Evolutionary conservation across 2,329 filamentous ascomycete genomes (phyloP).

Genomic region (Furcasterigmium sp.): DNA sequence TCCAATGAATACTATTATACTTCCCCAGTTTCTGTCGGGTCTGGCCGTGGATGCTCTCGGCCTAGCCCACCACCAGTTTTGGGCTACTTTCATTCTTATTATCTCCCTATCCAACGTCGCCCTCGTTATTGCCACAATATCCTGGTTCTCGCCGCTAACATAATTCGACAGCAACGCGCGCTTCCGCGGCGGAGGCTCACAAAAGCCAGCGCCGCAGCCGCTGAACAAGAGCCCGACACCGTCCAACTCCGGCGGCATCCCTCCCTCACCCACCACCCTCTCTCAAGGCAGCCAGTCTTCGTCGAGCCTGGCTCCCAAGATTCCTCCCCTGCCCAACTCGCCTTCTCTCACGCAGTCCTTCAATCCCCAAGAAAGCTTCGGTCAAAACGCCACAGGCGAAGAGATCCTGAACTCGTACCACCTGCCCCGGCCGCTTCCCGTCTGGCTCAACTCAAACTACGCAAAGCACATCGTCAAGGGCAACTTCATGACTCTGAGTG

Average conservation of each 20-base stretch:
- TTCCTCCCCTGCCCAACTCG: conserved; percentile 58
- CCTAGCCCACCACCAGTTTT: neutral
- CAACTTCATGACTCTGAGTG: conserved; percentile 94
- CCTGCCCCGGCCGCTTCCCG: conserved; percentile 60
- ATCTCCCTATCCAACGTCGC: neutral
- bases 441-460: conserved; percentile 71
- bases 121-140: conserved; percentile 18
- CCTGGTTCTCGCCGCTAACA: conserved; percentile 16
- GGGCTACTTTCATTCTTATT: too few relatives aligned
- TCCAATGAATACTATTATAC: too few relatives aligned
- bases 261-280: conserved; percentile 38
- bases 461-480: conserved; percentile 90
- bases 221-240: conserved; percentile 45
- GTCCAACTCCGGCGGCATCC: conserved; percentile 38
- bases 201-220: conserved; percentile 38
- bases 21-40: neutral
- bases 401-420: conserved; percentile 56
- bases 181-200: conserved; percentile 46
- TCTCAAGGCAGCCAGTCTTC: conserved; percentile 47
- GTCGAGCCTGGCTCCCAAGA: conserved; percentile 47
- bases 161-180: conserved; percentile 44
- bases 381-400: conserved; percentile 42
- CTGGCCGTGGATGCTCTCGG: neutral
- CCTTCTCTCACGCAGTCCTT: conserved; percentile 62
- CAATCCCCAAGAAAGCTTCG: conserved; percentile 58